Evolutionary conservation across 1,284 basidiomycete genomes (phyloP).

Genomic region (Leccinum pallidistipes): DNA sequence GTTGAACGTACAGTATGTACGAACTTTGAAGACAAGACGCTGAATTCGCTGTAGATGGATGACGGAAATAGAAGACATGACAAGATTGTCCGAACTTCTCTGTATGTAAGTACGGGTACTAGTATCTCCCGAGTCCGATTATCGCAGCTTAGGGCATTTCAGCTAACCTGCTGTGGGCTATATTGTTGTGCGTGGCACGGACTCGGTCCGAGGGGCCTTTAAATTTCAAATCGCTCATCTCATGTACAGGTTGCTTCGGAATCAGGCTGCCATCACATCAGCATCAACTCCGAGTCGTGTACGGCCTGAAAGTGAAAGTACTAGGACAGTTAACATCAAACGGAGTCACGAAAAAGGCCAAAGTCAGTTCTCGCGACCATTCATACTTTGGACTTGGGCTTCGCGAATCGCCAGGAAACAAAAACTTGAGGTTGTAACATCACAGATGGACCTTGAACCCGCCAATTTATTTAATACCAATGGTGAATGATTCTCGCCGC

Average conservation of each 20-base stretch:
- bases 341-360: background rate
- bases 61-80: background rate
- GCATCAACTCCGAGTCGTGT: too few relatives aligned
- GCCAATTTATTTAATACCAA: too few relatives aligned
- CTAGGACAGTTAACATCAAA: background rate
- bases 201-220: background rate
- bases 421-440: background rate
- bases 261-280: too few relatives aligned
- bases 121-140: background rate
- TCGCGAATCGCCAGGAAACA: background rate
- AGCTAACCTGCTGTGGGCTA: background rate
- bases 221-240: background rate
- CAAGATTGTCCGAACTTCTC: background rate
- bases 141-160: background rate
- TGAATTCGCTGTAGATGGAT: background rate
- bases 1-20: background rate
- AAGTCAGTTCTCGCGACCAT: background rate
- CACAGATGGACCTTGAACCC: background rate
- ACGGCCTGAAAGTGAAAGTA: too few relatives aligned
- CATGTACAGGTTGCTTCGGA: background rate
- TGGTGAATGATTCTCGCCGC: background rate
- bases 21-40: background rate
- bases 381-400: background rate
- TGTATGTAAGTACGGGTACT: too few relatives aligned
- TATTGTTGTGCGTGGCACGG: background rate